Percentiles rank a stretch among this genome's conserved stretches.
Conservation (phyloP, 768 basidiomycete genomes). For the Psilocybe subaeruginosa region DNA sequence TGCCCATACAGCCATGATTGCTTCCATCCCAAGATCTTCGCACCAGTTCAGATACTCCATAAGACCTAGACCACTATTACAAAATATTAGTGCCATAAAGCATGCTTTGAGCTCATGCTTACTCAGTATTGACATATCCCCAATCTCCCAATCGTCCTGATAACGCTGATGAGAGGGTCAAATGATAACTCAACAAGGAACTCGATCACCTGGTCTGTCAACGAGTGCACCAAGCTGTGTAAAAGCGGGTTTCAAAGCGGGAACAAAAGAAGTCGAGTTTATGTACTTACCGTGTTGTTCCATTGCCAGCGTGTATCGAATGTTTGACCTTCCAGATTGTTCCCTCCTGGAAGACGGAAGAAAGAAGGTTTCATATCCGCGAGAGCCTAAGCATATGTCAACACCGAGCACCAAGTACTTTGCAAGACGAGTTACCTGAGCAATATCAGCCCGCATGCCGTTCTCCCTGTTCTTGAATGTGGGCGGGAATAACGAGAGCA, state of each 20-base stretch:
- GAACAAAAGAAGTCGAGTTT: neutral
- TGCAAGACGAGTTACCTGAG: slow-evolving; percentile 40
- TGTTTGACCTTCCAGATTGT: slow-evolving; percentile 67
- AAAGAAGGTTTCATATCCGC: slow-evolving; percentile 59
- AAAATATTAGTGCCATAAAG: neutral
- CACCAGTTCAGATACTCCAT: slow-evolving; percentile 61
- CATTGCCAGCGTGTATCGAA: slow-evolving; percentile 62
- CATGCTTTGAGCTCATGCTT: slow-evolving; percentile 14
- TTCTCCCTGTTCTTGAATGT: slow-evolving; percentile 64
- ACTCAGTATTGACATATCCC: slow-evolving; percentile 67
- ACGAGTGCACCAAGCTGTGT: slow-evolving; percentile 49
- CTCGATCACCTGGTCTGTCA: slow-evolving; percentile 39
- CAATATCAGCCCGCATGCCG: slow-evolving; percentile 65
- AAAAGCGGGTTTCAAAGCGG: neutral
- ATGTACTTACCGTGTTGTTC: slow-evolving; percentile 53
- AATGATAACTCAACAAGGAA: neutral
- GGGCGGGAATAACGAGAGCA: slow-evolving; percentile 70
- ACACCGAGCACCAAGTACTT: too few species aligned
- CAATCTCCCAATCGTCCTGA: slow-evolving; percentile 59
- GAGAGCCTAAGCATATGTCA: slow-evolving; percentile 41
- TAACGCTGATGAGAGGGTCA: neutral
- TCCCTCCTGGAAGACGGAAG: slow-evolving; percentile 72
- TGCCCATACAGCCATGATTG: slow-evolving; percentile 69
- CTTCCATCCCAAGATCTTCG: slow-evolving; percentile 61
- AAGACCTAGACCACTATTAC: slow-evolving; percentile 53